Conservation (phyloP, 1,139 yeast species). For the Taphrina pruni region DNA sequence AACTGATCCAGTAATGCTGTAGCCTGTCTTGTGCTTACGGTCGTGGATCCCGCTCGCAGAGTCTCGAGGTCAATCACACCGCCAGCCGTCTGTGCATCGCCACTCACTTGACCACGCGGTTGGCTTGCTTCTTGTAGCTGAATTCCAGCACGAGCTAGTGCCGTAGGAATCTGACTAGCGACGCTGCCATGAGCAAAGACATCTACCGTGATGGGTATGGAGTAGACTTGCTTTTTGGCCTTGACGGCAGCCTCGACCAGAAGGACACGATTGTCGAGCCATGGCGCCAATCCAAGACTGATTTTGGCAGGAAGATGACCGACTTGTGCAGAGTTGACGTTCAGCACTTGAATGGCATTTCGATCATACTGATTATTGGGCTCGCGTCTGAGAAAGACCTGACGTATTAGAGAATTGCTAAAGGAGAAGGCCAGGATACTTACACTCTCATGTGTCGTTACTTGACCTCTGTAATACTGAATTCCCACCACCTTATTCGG, state of each 20-base stretch:
- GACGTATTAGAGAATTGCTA: neutral
- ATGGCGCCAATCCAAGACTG: slow-evolving; percentile 38
- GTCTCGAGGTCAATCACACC: slow-evolving; percentile 6
- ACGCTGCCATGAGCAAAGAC: slow-evolving; percentile 32
- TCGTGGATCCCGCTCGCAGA: slow-evolving; percentile 12
- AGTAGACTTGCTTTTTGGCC: slow-evolving; percentile 21
- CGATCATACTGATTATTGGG: slow-evolving; percentile 35
- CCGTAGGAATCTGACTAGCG: slow-evolving; percentile 8
- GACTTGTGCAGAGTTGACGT: slow-evolving; percentile 30
- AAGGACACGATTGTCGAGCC: slow-evolving; percentile 34
- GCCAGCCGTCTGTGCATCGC: neutral
- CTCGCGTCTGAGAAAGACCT: slow-evolving; percentile 41
- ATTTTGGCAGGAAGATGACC: slow-evolving; percentile 42
- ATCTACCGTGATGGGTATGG: slow-evolving; percentile 38
- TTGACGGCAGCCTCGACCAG: slow-evolving; percentile 31
- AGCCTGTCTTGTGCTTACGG: slow-evolving; percentile 10
- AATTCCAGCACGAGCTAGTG: slow-evolving; percentile 36
- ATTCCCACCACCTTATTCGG: slow-evolving; percentile 18
- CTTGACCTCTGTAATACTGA: slow-evolving; percentile 27
- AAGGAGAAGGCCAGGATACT: neutral
- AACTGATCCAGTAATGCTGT: slow-evolving; percentile 25
- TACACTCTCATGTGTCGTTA: slow-evolving; percentile 28
- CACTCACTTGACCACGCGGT: neutral
- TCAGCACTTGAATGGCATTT: slow-evolving; percentile 41
- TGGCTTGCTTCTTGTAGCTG: slow-evolving; percentile 7